Evolutionary conservation across 2,329 filamentous ascomycete species (phyloP).

Genomic region (Plenodomus lindquistii): DNA sequence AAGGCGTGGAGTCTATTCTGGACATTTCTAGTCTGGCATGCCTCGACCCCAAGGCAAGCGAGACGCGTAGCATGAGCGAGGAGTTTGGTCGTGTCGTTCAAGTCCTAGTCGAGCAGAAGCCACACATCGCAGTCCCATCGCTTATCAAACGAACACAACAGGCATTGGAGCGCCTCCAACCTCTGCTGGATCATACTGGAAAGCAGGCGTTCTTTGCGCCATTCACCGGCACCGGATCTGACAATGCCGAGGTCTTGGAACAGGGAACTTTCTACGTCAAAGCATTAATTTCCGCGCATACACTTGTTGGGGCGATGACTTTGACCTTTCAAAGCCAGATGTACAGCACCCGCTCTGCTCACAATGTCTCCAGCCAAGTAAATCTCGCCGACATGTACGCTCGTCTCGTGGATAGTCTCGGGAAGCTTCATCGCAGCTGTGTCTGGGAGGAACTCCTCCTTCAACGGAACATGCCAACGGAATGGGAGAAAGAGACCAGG

Average conservation of each 20-base stretch:
- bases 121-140: constrained; percentile 79
- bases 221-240: constrained; percentile 50
- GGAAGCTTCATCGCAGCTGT: constrained; percentile 75
- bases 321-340: constrained; percentile 70
- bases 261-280: constrained; percentile 79
- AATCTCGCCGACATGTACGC: constrained; percentile 86
- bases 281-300: constrained; percentile 75
- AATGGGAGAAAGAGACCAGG: constrained; percentile 60
- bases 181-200: constrained; percentile 61
- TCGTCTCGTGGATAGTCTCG: constrained; percentile 72
- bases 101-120: constrained; percentile 77
- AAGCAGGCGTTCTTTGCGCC: constrained; percentile 69
- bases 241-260: constrained; percentile 45
- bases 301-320: constrained; percentile 73
- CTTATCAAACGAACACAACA: constrained; percentile 74
- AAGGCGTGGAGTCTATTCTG: constrained; percentile 81
- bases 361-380: constrained; percentile 70
- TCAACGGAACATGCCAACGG: constrained; percentile 71
- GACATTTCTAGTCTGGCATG: constrained; percentile 83
- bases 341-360: constrained; percentile 65
- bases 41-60: constrained; percentile 73
- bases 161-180: constrained; percentile 68
- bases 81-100: constrained; percentile 75
- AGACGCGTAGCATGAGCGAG: constrained; percentile 62
- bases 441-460: constrained; percentile 84